Conservation (phyloP, 257 asterid species). For the Capsicum pubescens region DNA sequence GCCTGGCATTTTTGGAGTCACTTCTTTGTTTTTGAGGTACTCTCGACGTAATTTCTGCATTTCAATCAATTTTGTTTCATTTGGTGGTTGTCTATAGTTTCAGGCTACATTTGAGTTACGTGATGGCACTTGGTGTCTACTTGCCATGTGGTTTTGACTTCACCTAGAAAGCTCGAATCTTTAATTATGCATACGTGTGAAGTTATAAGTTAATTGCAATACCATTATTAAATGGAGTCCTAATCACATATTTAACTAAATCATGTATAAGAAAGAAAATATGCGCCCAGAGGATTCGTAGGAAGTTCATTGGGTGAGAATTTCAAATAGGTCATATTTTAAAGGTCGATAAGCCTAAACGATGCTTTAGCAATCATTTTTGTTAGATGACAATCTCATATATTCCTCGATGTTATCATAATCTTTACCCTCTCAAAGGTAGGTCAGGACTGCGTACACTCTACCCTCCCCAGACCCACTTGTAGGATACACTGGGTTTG, state of each 20-base stretch:
- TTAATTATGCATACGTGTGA: background rate
- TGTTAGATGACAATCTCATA: background rate
- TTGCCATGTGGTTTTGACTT: background rate
- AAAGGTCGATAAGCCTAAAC: background rate
- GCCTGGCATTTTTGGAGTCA: conserved; percentile 77
- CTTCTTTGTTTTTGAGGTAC: conserved; percentile 82
- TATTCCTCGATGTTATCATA: background rate
- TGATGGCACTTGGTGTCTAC: background rate
- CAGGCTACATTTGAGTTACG: background rate
- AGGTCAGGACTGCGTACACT: background rate
- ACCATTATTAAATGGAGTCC: background rate
- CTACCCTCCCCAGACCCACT: background rate
- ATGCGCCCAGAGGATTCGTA: background rate
- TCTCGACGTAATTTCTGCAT: background rate
- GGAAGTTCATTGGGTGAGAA: background rate
- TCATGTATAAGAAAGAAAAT: background rate
- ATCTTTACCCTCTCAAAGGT: background rate
- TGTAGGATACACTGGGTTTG: background rate
- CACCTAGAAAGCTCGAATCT: background rate
- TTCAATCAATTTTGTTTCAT: background rate
- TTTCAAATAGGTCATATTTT: background rate
- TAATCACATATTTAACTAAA: conserved; percentile 10
- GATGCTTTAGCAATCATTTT: background rate
- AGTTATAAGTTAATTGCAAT: conserved; percentile 2
- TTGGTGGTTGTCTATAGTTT: background rate